phyloP scores from a whole-genome alignment of 2,329 filamentous ascomycete species.

The Aspergillus udagawae region DNA sequence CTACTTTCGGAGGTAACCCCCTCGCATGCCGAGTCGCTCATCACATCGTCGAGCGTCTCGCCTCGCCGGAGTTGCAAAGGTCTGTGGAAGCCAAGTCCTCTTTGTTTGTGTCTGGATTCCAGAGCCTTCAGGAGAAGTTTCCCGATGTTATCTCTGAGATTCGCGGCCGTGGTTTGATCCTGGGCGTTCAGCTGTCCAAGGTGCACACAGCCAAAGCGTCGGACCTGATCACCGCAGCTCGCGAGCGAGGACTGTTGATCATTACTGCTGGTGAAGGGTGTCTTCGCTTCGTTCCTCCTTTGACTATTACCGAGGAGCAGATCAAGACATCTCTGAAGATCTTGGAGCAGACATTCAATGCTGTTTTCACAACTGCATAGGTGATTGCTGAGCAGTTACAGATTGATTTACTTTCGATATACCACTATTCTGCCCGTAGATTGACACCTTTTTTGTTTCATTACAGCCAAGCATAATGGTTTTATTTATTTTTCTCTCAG shows the following conservation, averaged over 20 bases:
- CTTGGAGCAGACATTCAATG: constrained; percentile 63
- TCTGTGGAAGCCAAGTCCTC: constrained; percentile 65
- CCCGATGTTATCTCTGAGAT: constrained; percentile 73
- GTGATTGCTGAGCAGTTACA: background rate
- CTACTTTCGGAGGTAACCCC: constrained; percentile 91
- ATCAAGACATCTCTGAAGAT: constrained; percentile 74
- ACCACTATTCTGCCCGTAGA: background rate
- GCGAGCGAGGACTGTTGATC: constrained; percentile 80
- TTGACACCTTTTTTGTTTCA: constrained; percentile 10
- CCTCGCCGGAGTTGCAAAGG: constrained; percentile 65
- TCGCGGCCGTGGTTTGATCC: constrained; percentile 76
- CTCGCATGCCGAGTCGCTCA: constrained; percentile 80
- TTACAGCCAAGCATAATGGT: background rate
- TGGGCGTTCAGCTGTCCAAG: constrained; percentile 76
- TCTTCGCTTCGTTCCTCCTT: constrained; percentile 81
- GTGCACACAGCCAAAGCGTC: constrained; percentile 54
- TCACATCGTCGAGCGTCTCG: constrained; percentile 74
- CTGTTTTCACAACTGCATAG: constrained; percentile 45
- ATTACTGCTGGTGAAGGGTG: constrained; percentile 94
- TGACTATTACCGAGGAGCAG: constrained; percentile 76
- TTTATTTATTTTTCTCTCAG: background rate
- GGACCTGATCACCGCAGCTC: constrained; percentile 73
- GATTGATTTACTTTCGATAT: constrained; percentile 1
- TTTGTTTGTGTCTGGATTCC: constrained; percentile 57
- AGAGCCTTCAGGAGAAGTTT: constrained; percentile 54